phyloP scores from a whole-genome alignment of 1,284 basidiomycete genomes.

The Anthracocystis panici-leucophaei region DNA sequence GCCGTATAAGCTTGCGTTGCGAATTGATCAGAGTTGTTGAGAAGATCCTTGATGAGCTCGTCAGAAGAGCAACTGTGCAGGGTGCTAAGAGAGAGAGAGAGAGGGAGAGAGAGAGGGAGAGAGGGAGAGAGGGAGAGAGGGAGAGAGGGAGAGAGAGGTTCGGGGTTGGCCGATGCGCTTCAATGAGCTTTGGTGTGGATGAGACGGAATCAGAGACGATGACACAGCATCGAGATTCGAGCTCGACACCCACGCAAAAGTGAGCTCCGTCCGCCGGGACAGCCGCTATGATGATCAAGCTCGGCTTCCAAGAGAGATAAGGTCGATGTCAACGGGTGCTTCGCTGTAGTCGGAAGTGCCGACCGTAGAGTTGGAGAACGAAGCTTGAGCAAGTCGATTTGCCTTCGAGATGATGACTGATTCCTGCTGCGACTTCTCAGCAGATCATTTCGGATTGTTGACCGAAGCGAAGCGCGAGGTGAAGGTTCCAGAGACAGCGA shows the following conservation, averaged over 20 bases:
- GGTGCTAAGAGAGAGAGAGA: slow-evolving; percentile 1
- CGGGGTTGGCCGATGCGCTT: slow-evolving; percentile 15
- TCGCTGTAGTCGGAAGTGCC: background rate
- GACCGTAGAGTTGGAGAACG: background rate
- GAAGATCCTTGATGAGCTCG: background rate
- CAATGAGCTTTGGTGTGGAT: slow-evolving; percentile 8
- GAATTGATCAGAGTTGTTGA: background rate
- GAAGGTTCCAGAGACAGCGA: background rate
- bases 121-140: no score
- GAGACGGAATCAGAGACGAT: slow-evolving; percentile 13
- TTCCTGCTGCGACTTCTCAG: background rate
- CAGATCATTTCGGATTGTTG: background rate
- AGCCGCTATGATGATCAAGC: background rate
- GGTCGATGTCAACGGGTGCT: slow-evolving; percentile 2
- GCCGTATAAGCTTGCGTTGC: background rate
- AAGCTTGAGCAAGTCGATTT: background rate
- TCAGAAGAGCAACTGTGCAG: background rate
- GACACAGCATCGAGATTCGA: slow-evolving; percentile 5
- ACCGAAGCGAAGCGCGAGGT: background rate
- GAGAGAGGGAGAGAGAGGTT: slow-evolving; percentile 8
- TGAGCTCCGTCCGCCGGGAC: slow-evolving; percentile 2
- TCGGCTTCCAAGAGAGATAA: background rate
- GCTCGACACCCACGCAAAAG: background rate
- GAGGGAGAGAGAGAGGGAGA: slow-evolving; percentile 1
- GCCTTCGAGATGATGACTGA: background rate